A percentile compares a stretch with the other conserved stretches of the same genome.
phyloP scores from a whole-genome alignment of 495 filamentous ascomycete genomes.

The Neurospora sp. region DNA sequence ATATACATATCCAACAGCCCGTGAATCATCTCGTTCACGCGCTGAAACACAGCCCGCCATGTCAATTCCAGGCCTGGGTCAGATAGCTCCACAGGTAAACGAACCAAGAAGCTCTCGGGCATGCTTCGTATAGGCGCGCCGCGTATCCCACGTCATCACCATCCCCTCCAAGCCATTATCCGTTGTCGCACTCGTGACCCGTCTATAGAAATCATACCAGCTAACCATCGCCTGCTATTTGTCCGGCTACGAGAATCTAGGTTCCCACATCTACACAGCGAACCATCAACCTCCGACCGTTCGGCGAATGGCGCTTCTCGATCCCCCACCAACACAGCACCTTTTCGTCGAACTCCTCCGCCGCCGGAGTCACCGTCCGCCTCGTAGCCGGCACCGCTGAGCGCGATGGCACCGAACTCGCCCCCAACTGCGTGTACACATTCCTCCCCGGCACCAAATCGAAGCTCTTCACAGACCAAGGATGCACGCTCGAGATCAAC shows the following conservation, averaged over 20 bases:
- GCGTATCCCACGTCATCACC: neutral
- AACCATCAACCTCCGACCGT: constrained; percentile 31
- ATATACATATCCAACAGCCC: neutral
- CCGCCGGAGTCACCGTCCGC: constrained; percentile 29
- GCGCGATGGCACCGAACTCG: constrained; percentile 92
- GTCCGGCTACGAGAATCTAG: neutral
- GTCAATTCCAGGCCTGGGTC: constrained; percentile 44
- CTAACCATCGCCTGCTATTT: neutral
- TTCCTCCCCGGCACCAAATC: constrained; percentile 79
- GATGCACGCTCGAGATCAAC: constrained; percentile 67
- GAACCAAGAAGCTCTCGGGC: neutral
- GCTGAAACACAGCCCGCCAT: neutral
- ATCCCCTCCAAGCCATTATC: neutral
- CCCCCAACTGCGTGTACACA: constrained; percentile 65
- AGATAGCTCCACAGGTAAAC: constrained; percentile 33
- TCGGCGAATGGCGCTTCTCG: constrained; percentile 86
- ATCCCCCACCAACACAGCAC: constrained; percentile 53
- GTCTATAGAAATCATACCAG: neutral
- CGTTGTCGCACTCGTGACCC: neutral
- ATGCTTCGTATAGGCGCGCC: neutral
- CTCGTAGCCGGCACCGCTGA: constrained; percentile 79
- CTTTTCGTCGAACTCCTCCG: neutral
- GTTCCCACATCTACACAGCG: constrained; percentile 16
- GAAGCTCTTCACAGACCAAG: constrained; percentile 84
- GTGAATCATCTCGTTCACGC: neutral